These are phyloP conservation scores for Forsythia suspensa DNA, from an alignment of 257 asterid species.

Conservation along the genomic window DNA sequence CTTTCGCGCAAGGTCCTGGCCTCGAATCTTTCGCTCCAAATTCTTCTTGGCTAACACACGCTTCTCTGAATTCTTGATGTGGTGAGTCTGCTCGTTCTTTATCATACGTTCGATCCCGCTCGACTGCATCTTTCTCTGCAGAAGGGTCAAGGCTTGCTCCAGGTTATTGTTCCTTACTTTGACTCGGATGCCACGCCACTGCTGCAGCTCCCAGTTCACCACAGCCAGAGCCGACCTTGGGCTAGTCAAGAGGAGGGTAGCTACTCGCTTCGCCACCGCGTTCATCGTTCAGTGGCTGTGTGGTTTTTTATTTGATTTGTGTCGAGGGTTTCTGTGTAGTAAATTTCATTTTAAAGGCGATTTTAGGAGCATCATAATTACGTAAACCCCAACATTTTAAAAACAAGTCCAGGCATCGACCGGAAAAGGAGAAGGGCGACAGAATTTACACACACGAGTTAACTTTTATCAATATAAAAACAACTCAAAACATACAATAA, in stretches of 20 bases:
- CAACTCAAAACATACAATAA: too few relatives aligned
- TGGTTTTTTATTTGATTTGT: background rate
- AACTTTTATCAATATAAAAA: too few relatives aligned
- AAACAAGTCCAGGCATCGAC: too few relatives aligned
- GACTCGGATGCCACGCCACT: constrained; percentile 76
- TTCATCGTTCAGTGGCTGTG: background rate
- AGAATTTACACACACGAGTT: too few relatives aligned
- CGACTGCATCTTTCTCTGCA: constrained; percentile 84
- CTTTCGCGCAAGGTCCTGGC: constrained; percentile 82
- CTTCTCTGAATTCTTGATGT: constrained; percentile 84
- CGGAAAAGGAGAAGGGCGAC: too few relatives aligned
- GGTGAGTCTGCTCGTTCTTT: constrained; percentile 58
- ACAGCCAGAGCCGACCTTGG: constrained; percentile 13
- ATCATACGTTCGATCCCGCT: constrained; percentile 87
- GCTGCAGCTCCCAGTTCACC: constrained; percentile 48
- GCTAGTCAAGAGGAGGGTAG: constrained; percentile 27
- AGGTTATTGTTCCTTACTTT: constrained; percentile 65
- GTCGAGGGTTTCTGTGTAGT: background rate
- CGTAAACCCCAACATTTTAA: too few relatives aligned
- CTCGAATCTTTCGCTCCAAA: constrained; percentile 66
- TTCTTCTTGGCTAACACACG: constrained; percentile 81
- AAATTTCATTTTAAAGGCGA: too few relatives aligned
- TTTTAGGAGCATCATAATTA: too few relatives aligned
- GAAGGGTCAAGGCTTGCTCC: constrained; percentile 54
- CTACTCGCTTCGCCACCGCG: constrained; percentile 42